Evolutionary conservation across 2,329 filamentous ascomycete species (phyloP), one percentile per base, ranked within the genome.

Genomic region (Penicillium paneum): DNA sequence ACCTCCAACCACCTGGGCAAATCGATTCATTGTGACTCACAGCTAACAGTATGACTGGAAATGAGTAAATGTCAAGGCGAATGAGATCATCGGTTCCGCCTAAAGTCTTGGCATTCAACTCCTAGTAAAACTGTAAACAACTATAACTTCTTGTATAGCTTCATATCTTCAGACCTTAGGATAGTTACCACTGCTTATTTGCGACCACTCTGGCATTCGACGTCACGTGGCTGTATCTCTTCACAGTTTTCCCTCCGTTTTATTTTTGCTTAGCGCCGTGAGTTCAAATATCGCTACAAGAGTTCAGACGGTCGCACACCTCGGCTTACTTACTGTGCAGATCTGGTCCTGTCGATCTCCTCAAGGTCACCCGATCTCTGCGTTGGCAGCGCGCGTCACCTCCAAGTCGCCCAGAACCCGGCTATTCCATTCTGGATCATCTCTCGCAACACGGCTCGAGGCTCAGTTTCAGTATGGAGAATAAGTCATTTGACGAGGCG

Each of bases 281-380:
- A 47, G 26, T 34, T 40, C 19, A 11, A 43, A 43, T 40, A 31
- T 36, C 29, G 28, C 19, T 19, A 21, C 15, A 19, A 12, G 5
- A 43, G 6, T 40, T 48, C 28, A 55, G 29, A 41, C 54, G 49
- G 45, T 49, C 50, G 40, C 54, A 32, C 57, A 46, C 56, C 45
- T 51, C 55, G 54, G 55, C 59, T 60, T 57, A 52, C 52, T 47
- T 56, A 49, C 59, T 53, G 49, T 45, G 55, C 57, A 59, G 55
- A 62, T 62, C 58, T 62, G 55, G 57, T 62, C 59, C 60, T 64
- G 67, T 67, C 64, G 66, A 68, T 69, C 66, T 51, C 29, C 39
- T 54, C 45, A 55, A 58, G 61, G 68, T 71, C 68, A 71, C 67
- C 68, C 60, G 68, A 68, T 69, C 68, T 67, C 64, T 71, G 68